Evolutionary conservation across 1,284 basidiomycete species (phyloP), one percentile per base, ranked within the genome.

Genomic region (Sporisorium reilianum): DNA sequence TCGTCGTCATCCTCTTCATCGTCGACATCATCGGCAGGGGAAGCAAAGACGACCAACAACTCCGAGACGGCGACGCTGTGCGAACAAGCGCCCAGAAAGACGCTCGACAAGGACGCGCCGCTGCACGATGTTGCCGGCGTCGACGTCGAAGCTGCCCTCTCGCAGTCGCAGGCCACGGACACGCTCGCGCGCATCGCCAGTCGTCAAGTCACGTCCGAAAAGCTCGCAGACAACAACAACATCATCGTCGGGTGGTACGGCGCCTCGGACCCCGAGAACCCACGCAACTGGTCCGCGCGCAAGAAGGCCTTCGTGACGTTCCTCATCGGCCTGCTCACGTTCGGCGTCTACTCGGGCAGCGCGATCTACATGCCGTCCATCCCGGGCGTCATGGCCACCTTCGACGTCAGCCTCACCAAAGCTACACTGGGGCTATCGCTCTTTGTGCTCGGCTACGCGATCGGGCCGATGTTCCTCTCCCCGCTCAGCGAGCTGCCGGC

Each of bases 341-440:
- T 77, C n/a, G 66, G 64, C 40, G 79, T 79, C 22, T 79, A 78
- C 10, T 62, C 56, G 12, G 61, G 72, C 23, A 75, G 71, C 16
- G 64, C 63, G 16, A 72, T 80, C 53, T 68, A 75, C 49, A 63
- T 71, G 0, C 63, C 55, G 3, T 81, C 77, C 5, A 84, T 80
- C 72, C 77, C 74, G 1, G 78, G 80, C 36, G 58, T 78, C 30
- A 87, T 89, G 45, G 65, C 79, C 11, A 88, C 90, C 9, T 91
- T 93, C 71, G 84, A 87, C 57, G 88, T 92, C 36, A 86, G 88
- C 1, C 87, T 87, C 42, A 88, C 89, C 71, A 90, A 93, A 68
- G 90, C 93, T 1, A 90, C 92, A 83, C 87, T 94, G 10, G 88
- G 88, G 2, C 87, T 94, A 36, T 91, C 90, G 60, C 80, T 93